These are phyloP conservation scores for Talaromyces sp. DNA, from an alignment of 2,329 filamentous ascomycete genomes.

Conservation along the genomic window DNA sequence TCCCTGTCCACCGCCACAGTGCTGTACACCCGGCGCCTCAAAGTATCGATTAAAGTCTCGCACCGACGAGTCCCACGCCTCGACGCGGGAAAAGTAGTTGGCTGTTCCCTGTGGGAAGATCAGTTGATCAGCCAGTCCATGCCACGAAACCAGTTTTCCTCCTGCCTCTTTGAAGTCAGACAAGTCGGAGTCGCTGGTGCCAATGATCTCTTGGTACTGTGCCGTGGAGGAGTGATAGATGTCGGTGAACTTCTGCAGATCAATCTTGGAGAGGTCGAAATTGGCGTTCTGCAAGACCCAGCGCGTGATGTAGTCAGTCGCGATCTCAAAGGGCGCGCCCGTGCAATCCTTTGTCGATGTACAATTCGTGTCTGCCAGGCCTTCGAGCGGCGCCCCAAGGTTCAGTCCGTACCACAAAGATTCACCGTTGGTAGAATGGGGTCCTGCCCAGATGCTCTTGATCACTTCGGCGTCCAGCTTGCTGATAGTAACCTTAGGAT, in stretches of 20 bases:
- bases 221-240: too few species aligned
- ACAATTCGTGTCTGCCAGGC: too few species aligned
- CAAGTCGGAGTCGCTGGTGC: too few species aligned
- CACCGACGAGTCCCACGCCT: background rate
- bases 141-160: slow-evolving; percentile 1
- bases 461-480: background rate
- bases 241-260: too few species aligned
- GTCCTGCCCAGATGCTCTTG: background rate
- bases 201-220: too few species aligned
- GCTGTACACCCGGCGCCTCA: too few species aligned
- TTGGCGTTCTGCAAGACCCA: slow-evolving; percentile 10
- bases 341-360: background rate
- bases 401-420: too few species aligned
- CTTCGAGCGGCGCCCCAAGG: too few species aligned
- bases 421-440: too few species aligned
- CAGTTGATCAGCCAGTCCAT: slow-evolving; percentile 1
- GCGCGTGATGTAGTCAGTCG: background rate
- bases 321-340: background rate
- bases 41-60: slow-evolving; percentile 3
- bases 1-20: too few species aligned
- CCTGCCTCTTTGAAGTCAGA: background rate
- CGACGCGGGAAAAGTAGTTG: background rate
- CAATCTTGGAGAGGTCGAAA: slow-evolving; percentile 10
- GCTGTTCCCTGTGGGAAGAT: background rate
- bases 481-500: slow-evolving; percentile 32